Percentiles rank a stretch among this genome's conserved stretches.
Conservation (phyloP, 371 early-diverging fungal genomes). For the Mortierella sp. region DNA sequence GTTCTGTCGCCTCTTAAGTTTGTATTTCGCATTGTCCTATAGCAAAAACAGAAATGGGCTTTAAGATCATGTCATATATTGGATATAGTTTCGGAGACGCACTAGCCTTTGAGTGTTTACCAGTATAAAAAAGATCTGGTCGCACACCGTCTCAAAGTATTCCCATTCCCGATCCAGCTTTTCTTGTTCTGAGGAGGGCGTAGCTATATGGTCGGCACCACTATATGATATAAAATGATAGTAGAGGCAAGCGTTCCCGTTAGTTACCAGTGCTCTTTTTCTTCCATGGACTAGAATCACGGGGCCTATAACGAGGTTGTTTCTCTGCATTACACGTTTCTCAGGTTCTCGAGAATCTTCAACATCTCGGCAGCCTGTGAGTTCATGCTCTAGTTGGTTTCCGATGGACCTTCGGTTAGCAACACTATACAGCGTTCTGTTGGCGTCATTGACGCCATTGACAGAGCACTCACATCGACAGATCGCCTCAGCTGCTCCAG, state of each 20-base stretch:
- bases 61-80: too few species aligned
- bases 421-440: too few species aligned
- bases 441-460: neutral
- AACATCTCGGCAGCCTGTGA: constrained; percentile 52
- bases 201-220: constrained; percentile 45
- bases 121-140: constrained; percentile 49
- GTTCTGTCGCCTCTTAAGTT: constrained; percentile 34
- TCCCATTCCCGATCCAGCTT: constrained; percentile 54
- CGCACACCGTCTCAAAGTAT: constrained; percentile 55
- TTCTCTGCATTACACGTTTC: constrained; percentile 30
- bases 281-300: neutral
- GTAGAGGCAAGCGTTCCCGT: too few species aligned
- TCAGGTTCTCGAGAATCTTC: constrained; percentile 29
- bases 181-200: constrained; percentile 48
- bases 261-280: neutral
- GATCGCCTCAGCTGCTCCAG: constrained; percentile 49
- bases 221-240: constrained; percentile 4
- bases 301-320: too few species aligned
- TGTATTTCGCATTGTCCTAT: constrained; percentile 51
- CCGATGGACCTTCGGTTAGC: neutral
- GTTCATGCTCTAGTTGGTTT: constrained; percentile 41
- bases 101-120: constrained; percentile 4
- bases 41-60: neutral
- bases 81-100: too few species aligned
- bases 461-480: constrained; percentile 27